These are phyloP conservation scores for Oryza meridionalis DNA, from an alignment of 176 grass and related monocot species.

Conservation along the genomic window DNA sequence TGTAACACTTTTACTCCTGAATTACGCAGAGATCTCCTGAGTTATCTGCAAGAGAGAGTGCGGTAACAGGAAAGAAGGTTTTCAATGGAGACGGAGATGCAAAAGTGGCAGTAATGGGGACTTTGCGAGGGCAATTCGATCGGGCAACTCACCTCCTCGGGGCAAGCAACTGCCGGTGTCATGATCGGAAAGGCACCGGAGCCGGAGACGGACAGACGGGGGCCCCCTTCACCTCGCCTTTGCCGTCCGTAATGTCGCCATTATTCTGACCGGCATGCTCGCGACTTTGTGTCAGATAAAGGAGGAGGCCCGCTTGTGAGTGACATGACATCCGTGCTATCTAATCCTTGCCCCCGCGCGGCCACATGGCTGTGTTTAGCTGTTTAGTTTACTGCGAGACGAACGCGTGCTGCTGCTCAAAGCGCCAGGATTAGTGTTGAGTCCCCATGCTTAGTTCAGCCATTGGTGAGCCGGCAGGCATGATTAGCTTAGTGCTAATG, in stretches of 20 bases:
- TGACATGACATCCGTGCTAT: slow-evolving; percentile 35
- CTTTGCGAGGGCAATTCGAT: slow-evolving; percentile 39
- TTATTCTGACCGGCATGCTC: slow-evolving; percentile 55
- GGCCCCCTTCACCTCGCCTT: slow-evolving; percentile 21
- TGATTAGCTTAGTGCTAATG: slow-evolving; percentile 21
- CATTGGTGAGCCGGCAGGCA: background rate
- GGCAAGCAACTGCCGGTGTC: slow-evolving; percentile 41
- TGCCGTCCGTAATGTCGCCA: slow-evolving; percentile 52
- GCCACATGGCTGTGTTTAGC: slow-evolving; percentile 33
- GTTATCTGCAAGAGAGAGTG: slow-evolving; percentile 1
- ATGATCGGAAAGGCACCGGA: slow-evolving; percentile 39
- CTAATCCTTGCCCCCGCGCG: background rate
- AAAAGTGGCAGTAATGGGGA: slow-evolving; percentile 38
- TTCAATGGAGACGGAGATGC: background rate
- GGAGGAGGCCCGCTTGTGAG: background rate
- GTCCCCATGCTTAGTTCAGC: background rate
- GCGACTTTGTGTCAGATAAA: slow-evolving; percentile 55
- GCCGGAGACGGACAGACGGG: background rate
- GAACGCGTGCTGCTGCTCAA: slow-evolving; percentile 36
- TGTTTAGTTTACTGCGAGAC: background rate
- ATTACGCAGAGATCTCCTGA: background rate
- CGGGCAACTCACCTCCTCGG: slow-evolving; percentile 18
- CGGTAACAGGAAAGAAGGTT: background rate
- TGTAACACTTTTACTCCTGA: background rate
- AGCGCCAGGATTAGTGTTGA: slow-evolving; percentile 15